These are phyloP conservation scores for Erysiphe pulchra DNA, from an alignment of 2,329 filamentous ascomycete genomes.

Conservation along the genomic window DNA sequence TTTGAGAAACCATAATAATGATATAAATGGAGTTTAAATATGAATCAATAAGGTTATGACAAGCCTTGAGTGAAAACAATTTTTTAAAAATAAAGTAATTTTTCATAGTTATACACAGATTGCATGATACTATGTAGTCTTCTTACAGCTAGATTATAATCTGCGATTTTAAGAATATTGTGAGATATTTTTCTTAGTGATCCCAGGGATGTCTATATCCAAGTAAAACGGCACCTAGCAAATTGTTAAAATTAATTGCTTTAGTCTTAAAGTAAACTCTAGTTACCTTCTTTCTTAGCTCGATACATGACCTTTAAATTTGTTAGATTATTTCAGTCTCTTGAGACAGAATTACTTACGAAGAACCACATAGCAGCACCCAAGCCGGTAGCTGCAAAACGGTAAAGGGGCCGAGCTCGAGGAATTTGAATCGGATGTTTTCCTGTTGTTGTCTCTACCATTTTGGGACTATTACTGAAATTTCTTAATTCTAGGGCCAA, in stretches of 20 bases:
- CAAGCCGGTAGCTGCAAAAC: conserved; percentile 62
- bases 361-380: conserved; percentile 99
- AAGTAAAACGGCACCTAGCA: conserved; percentile 43
- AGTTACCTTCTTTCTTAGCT: conserved; percentile 81
- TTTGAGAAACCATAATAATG: conserved; percentile 27
- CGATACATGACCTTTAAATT: conserved; percentile 66
- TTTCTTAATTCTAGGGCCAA: background rate
- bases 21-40: too few species aligned
- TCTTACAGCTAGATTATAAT: too few species aligned
- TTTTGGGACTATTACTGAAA: background rate
- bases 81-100: too few species aligned
- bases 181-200: conserved; percentile 26
- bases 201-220: conserved; percentile 97
- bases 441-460: conserved; percentile 9
- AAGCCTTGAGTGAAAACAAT: too few species aligned
- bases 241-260: conserved; percentile 4
- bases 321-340: conserved; percentile 1
- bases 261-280: conserved; percentile 31
- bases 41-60: too few species aligned
- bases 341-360: conserved; percentile 27
- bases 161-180: too few species aligned
- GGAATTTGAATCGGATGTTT: conserved; percentile 30
- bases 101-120: too few species aligned
- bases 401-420: conserved; percentile 44
- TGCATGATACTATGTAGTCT: too few species aligned